A percentile compares a stretch with the other conserved stretches of the same genome.
These are phyloP conservation scores for Tetraselmis striata DNA, from an alignment of 139 green algal genomes.

Conservation along the genomic window DNA sequence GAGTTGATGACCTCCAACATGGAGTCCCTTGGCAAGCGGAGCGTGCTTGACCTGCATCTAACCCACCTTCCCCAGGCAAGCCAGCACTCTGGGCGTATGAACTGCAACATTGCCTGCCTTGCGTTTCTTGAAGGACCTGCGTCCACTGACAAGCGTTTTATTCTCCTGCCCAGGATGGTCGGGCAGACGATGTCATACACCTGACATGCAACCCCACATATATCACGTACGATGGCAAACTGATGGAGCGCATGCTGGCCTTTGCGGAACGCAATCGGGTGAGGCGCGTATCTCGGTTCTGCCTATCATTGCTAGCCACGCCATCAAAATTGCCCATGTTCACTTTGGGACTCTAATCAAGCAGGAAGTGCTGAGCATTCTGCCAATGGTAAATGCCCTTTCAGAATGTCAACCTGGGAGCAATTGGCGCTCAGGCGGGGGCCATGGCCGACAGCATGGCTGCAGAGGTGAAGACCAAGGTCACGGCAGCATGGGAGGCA, in stretches of 20 bases:
- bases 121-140: no score
- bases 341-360: no score
- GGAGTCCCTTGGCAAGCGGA: not conserved
- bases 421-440: not conserved
- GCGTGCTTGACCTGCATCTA: not conserved
- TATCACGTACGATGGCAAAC: conserved; percentile 62
- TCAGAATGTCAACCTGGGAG: not conserved
- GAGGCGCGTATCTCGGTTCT: not conserved
- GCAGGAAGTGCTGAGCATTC: no score
- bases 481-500: not conserved
- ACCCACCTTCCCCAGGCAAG: not conserved
- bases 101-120: no score
- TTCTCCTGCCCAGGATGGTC: conserved; percentile 62
- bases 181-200: conserved; percentile 51
- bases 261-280: conserved; percentile 36
- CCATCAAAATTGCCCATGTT: no score
- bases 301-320: not conserved
- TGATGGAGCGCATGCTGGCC: conserved; percentile 43
- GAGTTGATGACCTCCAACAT: not conserved
- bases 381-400: no score
- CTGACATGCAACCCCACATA: conserved; percentile 65
- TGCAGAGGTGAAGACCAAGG: not conserved
- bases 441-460: not conserved
- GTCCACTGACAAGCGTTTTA: no score
- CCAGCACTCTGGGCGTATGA: not conserved